phyloP scores from a whole-genome alignment of 306 rosid species.

The Abrus pulchellus region DNA sequence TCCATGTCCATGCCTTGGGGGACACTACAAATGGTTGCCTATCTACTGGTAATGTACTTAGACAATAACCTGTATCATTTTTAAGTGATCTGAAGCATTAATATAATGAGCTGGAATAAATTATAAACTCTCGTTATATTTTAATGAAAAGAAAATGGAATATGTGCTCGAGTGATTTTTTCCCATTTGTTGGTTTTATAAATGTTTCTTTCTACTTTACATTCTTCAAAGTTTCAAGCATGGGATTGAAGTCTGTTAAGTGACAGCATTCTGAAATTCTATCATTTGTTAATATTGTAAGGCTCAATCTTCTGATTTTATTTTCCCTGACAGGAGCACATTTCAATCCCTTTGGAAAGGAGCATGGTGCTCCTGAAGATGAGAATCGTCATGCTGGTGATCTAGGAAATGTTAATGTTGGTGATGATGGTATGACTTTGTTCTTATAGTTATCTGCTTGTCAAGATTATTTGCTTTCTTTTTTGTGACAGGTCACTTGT shows the following conservation, averaged over 20 bases:
- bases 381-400: conserved; percentile 93
- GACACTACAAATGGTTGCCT: conserved; percentile 97
- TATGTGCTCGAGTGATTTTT: background rate
- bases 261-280: background rate
- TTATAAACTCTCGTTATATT: background rate
- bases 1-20: conserved; percentile 94
- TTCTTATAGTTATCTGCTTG: conserved; percentile 13
- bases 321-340: conserved; percentile 70
- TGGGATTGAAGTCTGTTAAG: conserved; percentile 12
- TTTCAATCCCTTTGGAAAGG: conserved; percentile 80
- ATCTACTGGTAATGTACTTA: conserved; percentile 77
- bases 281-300: background rate
- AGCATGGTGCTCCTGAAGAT: conserved; percentile 92
- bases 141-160: background rate
- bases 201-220: background rate
- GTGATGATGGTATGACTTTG: conserved; percentile 75
- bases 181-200: background rate
- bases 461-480: conserved; percentile 10
- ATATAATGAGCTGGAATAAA: conserved; percentile 1
- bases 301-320: conserved; percentile 19
- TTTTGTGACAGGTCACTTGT: conserved; percentile 1
- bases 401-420: conserved; percentile 86
- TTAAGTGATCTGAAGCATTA: conserved; percentile 4
- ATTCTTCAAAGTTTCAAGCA: conserved; percentile 22
- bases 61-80: background rate